Conservation (phyloP, 2,329 filamentous ascomycete species). For the Didymella sp. region DNA sequence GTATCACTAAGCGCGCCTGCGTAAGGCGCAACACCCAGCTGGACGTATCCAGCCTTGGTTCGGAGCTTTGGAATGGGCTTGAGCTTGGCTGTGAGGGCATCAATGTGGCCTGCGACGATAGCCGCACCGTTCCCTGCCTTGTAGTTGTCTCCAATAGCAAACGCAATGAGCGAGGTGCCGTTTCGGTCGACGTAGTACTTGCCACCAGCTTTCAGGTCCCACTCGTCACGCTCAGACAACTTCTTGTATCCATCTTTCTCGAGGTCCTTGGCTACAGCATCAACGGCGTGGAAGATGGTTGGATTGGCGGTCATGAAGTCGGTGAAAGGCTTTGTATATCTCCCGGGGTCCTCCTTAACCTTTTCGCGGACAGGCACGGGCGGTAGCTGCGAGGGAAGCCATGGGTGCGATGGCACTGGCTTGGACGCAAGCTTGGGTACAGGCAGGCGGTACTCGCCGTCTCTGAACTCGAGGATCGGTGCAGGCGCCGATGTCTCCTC, state of each 20-base stretch:
- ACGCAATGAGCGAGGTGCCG: conserved; percentile 83
- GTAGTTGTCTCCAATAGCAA: conserved; percentile 81
- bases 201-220: conserved; percentile 81
- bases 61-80: conserved; percentile 89
- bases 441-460: conserved; percentile 17
- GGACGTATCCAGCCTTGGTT: conserved; percentile 83
- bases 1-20: conserved; percentile 85
- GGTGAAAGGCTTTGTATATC: conserved; percentile 82
- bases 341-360: conserved; percentile 41
- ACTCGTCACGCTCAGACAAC: conserved; percentile 80
- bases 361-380: conserved; percentile 28
- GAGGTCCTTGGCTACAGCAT: conserved; percentile 77
- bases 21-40: conserved; percentile 92
- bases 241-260: conserved; percentile 75
- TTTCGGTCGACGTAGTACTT: conserved; percentile 92
- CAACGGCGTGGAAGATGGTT: conserved; percentile 90
- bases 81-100: conserved; percentile 85
- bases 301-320: conserved; percentile 89
- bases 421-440: conserved; percentile 10
- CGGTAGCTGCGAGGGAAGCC: conserved; percentile 22
- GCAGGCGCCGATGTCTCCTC: conserved; percentile 20
- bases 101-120: conserved; percentile 90
- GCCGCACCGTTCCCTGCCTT: conserved; percentile 84
- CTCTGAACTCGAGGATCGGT: conserved; percentile 17
- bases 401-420: conserved; percentile 26